phyloP scores from a whole-genome alignment of 768 basidiomycete genomes.

The Calocera viscosa region DNA sequence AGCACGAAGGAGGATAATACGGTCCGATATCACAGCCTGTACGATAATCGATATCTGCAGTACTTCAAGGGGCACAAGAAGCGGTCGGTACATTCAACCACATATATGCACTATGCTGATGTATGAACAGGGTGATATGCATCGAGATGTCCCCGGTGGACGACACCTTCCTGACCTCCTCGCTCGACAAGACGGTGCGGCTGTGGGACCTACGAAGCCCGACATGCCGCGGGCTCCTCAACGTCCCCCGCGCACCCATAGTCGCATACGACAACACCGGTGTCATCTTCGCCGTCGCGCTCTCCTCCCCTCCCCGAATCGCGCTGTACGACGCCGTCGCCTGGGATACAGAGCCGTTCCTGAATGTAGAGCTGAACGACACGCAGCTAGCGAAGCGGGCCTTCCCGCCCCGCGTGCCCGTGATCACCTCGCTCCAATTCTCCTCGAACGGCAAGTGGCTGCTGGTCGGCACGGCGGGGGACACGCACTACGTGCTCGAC shows the following conservation, averaged over 20 bases:
- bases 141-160: slow-evolving; percentile 85
- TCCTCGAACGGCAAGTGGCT: slow-evolving; percentile 83
- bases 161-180: slow-evolving; percentile 91
- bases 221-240: slow-evolving; percentile 58
- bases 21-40: slow-evolving; percentile 84
- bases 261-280: slow-evolving; percentile 76
- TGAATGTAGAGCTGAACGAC: slow-evolving; percentile 71
- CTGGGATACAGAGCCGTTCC: slow-evolving; percentile 86
- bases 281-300: slow-evolving; percentile 72
- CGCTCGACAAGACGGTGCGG: slow-evolving; percentile 86
- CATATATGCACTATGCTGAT: not conserved
- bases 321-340: slow-evolving; percentile 75
- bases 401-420: slow-evolving; percentile 76
- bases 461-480: slow-evolving; percentile 82
- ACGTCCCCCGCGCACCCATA: slow-evolving; percentile 49
- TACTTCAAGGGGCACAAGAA: slow-evolving; percentile 94
- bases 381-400: slow-evolving; percentile 58
- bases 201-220: slow-evolving; percentile 87
- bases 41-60: slow-evolving; percentile 90
- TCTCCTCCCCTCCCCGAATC: slow-evolving; percentile 71
- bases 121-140: slow-evolving; percentile 52
- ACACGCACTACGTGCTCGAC: slow-evolving; percentile 88
- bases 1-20: slow-evolving; percentile 94
- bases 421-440: slow-evolving; percentile 84
- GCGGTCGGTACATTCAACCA: slow-evolving; percentile 25